These are phyloP conservation scores for Linnemannia elongata DNA, from an alignment of 192 early-diverging fungal species.

Conservation along the genomic window DNA sequence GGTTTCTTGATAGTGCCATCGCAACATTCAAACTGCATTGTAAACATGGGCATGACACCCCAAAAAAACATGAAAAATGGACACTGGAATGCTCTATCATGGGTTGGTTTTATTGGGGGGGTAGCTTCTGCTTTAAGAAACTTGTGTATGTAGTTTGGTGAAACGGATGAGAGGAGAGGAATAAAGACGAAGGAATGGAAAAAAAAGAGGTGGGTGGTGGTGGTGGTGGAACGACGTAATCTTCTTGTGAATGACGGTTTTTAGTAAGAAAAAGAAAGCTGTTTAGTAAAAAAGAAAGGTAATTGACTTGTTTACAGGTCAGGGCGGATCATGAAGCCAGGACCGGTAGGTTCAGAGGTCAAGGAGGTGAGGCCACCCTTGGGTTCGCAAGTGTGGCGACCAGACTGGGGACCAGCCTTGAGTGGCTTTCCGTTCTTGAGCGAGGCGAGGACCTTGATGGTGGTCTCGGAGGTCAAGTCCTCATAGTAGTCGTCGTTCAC, in stretches of 20 bases:
- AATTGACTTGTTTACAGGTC: slow-evolving; percentile 71
- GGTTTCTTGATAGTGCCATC: too few relatives aligned
- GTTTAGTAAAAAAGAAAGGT: not conserved
- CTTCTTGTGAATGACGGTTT: not conserved
- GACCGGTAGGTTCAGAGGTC: slow-evolving; percentile 88
- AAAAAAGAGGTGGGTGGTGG: not conserved
- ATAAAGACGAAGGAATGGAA: not conserved
- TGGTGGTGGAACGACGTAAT: not conserved
- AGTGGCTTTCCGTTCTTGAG: slow-evolving; percentile 86
- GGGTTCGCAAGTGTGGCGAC: slow-evolving; percentile 92
- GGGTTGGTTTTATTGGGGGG: not conserved
- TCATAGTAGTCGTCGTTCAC: slow-evolving; percentile 99
- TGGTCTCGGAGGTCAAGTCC: slow-evolving; percentile 94
- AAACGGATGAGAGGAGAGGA: not conserved
- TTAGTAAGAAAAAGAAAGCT: not conserved
- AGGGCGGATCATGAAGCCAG: slow-evolving; percentile 88
- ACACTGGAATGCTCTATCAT: not conserved
- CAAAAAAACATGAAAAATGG: too few relatives aligned
- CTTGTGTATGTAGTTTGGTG: not conserved
- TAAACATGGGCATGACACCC: too few relatives aligned
- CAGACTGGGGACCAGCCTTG: slow-evolving; percentile 86
- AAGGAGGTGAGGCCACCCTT: slow-evolving; percentile 85
- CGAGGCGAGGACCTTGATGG: slow-evolving; percentile 87
- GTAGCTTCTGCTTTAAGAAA: too few relatives aligned
- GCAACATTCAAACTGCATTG: too few relatives aligned